These are phyloP conservation scores for Trichoderma citrinoviride DNA, from an alignment of 2,329 filamentous ascomycete genomes.

Conservation along the genomic window DNA sequence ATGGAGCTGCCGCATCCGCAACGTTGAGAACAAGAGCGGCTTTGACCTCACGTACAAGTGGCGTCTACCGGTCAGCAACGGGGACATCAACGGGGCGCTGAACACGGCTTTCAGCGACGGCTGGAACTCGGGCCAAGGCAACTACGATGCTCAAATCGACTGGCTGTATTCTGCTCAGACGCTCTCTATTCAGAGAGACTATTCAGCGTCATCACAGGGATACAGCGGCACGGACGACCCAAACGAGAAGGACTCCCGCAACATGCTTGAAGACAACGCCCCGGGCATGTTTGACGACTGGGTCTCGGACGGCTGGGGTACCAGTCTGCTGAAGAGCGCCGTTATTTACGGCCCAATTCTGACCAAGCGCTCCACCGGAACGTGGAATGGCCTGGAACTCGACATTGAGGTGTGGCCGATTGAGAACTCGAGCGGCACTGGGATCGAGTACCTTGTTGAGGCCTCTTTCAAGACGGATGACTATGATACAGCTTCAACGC, in stretches of 20 bases:
- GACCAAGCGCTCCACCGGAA: conserved; percentile 11
- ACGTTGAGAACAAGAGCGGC: conserved; percentile 10
- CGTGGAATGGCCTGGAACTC: not conserved
- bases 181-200: conserved; percentile 5
- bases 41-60: conserved; percentile 12
- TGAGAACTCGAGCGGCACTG: not conserved
- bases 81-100: not conserved
- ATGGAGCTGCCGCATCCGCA: conserved; percentile 12
- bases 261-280: not conserved
- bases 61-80: conserved; percentile 6
- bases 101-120: conserved; percentile 1
- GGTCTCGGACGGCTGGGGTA: conserved; percentile 1
- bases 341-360: conserved; percentile 6
- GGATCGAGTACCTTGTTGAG: conserved; percentile 7
- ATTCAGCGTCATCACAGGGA: conserved; percentile 6
- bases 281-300: conserved; percentile 10
- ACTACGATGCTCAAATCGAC: conserved; percentile 10
- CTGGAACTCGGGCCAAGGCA: conserved; percentile 12
- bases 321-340: not conserved
- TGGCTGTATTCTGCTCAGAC: conserved; percentile 12
- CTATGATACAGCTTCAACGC: not conserved
- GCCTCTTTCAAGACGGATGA: conserved; percentile 3
- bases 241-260: not conserved
- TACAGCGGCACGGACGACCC: conserved; percentile 12
- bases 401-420: conserved; percentile 17